These are phyloP conservation scores for Barnettozyma wickerhamii DNA, from an alignment of 805 yeast genomes.

Conservation along the genomic window DNA sequence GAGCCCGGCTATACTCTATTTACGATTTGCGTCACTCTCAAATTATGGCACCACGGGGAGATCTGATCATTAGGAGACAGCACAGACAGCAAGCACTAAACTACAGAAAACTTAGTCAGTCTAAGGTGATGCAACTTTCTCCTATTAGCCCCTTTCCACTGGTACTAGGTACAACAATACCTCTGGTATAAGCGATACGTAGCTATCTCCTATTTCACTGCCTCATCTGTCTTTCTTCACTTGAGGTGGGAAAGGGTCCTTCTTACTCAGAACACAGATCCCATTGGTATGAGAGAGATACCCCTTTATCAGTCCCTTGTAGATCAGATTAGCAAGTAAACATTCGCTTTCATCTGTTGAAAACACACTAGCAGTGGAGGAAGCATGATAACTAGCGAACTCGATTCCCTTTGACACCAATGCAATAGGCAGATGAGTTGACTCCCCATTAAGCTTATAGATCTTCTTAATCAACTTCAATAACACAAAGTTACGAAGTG, in stretches of 20 bases:
- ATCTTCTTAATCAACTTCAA: constrained; percentile 43
- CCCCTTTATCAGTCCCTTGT: constrained; percentile 62
- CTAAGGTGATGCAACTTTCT: no score
- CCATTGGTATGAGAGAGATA: constrained; percentile 74
- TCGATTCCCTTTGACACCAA: constrained; percentile 43
- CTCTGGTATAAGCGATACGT: not conserved
- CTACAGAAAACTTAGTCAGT: no score
- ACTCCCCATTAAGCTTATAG: constrained; percentile 23
- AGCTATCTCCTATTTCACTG: constrained; percentile 1
- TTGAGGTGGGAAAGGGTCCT: constrained; percentile 60
- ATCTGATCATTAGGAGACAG: no score
- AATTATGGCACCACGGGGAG: no score
- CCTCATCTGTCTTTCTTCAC: constrained; percentile 13
- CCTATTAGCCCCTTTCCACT: no score
- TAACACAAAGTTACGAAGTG: constrained; percentile 46
- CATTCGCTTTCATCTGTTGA: constrained; percentile 59
- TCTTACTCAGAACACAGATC: constrained; percentile 72
- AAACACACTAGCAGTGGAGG: constrained; percentile 18
- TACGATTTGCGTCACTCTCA: no score
- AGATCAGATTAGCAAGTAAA: constrained; percentile 59
- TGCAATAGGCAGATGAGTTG: constrained; percentile 32
- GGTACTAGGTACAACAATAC: no score
- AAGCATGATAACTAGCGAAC: constrained; percentile 23
- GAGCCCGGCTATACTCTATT: no score
- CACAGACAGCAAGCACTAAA: no score